Evolutionary conservation across 192 early-diverging fungal genomes (phyloP).

Genomic region (Umbelopsis sp.): DNA sequence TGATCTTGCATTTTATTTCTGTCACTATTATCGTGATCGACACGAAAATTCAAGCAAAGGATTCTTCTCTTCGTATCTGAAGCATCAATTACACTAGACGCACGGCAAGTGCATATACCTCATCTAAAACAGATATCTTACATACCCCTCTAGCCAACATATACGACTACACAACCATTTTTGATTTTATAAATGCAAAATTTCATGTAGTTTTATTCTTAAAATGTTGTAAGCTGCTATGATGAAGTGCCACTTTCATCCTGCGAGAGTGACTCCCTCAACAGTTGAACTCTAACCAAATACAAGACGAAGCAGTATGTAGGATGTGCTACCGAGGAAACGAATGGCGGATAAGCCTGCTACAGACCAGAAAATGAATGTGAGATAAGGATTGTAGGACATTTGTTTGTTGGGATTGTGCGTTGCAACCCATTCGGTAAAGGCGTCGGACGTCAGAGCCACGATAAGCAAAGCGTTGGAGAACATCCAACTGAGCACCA

Average conservation of each 20-base stretch:
- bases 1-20: no score
- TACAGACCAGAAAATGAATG: slow-evolving; percentile 90
- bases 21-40: no score
- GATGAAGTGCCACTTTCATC: background rate
- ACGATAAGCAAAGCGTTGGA: slow-evolving; percentile 76
- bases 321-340: slow-evolving; percentile 74
- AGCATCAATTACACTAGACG: no score
- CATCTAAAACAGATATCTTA: no score
- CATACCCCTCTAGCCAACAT: no score
- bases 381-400: slow-evolving; percentile 66
- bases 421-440: slow-evolving; percentile 28
- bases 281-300: slow-evolving; percentile 52
- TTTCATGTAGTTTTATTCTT: slow-evolving; percentile 11
- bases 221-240: slow-evolving; percentile 4
- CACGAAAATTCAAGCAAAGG: no score
- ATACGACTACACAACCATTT: background rate
- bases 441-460: slow-evolving; percentile 64
- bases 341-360: slow-evolving; percentile 71
- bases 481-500: slow-evolving; percentile 88
- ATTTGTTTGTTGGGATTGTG: slow-evolving; percentile 29
- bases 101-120: no score
- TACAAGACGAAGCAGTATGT: slow-evolving; percentile 65
- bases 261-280: background rate
- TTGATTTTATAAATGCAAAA: slow-evolving; percentile 6
- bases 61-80: no score